Conservation (phyloP, 2,329 filamentous ascomycete genomes). For the Trichoderma gracile region DNA sequence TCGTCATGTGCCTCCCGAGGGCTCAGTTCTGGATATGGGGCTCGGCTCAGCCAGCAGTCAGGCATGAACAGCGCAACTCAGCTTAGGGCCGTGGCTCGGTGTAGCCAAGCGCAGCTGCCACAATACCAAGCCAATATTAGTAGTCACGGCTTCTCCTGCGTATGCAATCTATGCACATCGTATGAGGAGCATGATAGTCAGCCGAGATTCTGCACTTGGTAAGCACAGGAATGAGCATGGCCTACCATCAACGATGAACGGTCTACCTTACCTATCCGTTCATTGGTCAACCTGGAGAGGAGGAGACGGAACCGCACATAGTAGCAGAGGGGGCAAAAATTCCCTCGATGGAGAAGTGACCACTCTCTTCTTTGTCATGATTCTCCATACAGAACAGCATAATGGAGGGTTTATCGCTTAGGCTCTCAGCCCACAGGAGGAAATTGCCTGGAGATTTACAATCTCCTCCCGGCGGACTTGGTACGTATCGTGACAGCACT, state of each 20-base stretch:
- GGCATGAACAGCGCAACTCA: neutral
- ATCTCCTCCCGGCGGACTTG: neutral
- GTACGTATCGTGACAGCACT: neutral
- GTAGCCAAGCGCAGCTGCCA: neutral
- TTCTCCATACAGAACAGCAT: neutral
- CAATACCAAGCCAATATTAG: neutral
- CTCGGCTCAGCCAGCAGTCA: neutral
- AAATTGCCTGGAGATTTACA: neutral
- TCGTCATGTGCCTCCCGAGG: neutral
- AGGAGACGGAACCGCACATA: constrained; percentile 2
- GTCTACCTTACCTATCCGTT: constrained; percentile 19
- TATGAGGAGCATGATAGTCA: neutral
- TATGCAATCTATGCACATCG: neutral
- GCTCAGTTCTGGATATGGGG: neutral
- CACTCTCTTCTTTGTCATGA: constrained; percentile 6
- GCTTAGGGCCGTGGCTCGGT: neutral
- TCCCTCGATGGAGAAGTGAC: constrained; percentile 13
- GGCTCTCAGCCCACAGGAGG: neutral
- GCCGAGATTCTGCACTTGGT: constrained; percentile 13
- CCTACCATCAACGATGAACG: constrained; percentile 3
- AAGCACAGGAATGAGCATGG: constrained; percentile 19
- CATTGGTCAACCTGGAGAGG: constrained; percentile 18
- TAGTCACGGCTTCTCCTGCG: neutral
- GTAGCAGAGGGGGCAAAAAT: constrained; percentile 4
- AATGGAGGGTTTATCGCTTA: neutral